Base-by-base conservation (phyloP, 257 asterid species). In the Leptodermis oblonga region DNA sequence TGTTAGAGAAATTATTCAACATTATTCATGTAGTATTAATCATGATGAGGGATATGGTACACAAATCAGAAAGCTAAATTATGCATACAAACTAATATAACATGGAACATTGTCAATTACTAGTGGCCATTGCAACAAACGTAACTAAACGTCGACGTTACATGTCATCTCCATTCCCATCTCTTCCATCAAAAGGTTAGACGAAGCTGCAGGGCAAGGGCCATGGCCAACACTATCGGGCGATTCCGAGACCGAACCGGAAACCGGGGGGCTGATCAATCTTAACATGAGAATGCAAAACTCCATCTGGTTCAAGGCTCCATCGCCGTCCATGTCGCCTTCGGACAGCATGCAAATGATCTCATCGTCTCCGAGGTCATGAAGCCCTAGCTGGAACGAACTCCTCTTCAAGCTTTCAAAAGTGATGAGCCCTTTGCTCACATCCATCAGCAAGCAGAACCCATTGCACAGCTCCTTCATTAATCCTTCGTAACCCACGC, bases 271-370 rank as follows among this genome's bases (percentile, higher is more conserved):
- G n/a, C n/a, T n/a, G n/a, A n/a, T 76, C 56, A 80, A 52, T 62
- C 81, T 77, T 62, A 73, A 77, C 84, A 80, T 80, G 64, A 76
- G 79, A 33, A 76, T 73, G 31, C 81, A 80, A 67, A 80, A 80
- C 74, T 76, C 84, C 81, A 70, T 80, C 31, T 80, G 81, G 53
- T 80, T 80, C 55, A 80, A 53, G 37, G 81, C 84, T 22, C 84
- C 84, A 54, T 80, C 84, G 31, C 84, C 84, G 73, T 80, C 84
- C 76, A 73, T 62, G 34, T 80, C 84, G 7, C 84, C 84, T 67
- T 73, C 77, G 2, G 77, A 72, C 48, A 80, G 58, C 84, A 80
- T 80, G 79, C 72, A 73, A 1, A 70, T 17, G 5, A 80, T 69
- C 30, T 80, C 81, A 4, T 80, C 84, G 31, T 80, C 84, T 54